Percentiles rank a stretch among this genome's conserved stretches.
phyloP scores from a whole-genome alignment of 495 filamentous ascomycete species.

The Cairneyella variabilis region DNA sequence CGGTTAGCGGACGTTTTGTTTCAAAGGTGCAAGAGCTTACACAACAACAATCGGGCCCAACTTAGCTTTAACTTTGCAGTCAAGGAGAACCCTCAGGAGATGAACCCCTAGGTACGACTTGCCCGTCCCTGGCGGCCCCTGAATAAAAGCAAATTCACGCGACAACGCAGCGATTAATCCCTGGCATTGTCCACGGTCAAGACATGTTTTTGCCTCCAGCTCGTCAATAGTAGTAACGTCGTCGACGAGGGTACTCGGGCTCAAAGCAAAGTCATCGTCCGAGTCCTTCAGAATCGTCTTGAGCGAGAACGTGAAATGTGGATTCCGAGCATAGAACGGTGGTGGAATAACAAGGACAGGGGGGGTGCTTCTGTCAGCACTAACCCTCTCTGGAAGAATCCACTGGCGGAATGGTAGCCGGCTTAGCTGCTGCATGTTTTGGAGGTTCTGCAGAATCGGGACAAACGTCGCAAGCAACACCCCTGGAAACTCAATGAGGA shows the following conservation, averaged over 20 bases:
- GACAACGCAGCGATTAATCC: slow-evolving; percentile 42
- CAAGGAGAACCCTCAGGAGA: slow-evolving; percentile 18
- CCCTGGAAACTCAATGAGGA: slow-evolving; percentile 28
- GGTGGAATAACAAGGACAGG: slow-evolving; percentile 9
- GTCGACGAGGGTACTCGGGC: neutral
- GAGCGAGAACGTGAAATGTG: slow-evolving; percentile 7
- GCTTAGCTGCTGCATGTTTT: slow-evolving; percentile 24
- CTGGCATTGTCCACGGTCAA: slow-evolving; percentile 17
- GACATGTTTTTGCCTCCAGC: slow-evolving; percentile 12
- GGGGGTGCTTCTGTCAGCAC: neutral
- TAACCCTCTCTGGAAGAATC: slow-evolving; percentile 17
- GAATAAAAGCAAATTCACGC: slow-evolving; percentile 70
- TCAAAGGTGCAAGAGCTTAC: no score
- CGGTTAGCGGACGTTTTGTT: no score
- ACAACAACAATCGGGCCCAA: slow-evolving; percentile 23
- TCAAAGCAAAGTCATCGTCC: neutral
- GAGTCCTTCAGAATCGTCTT: slow-evolving; percentile 6
- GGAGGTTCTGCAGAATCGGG: slow-evolving; percentile 31
- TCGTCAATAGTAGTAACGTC: slow-evolving; percentile 4
- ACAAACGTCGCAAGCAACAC: slow-evolving; percentile 30
- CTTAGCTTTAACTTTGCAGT: slow-evolving; percentile 5
- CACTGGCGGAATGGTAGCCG: slow-evolving; percentile 18
- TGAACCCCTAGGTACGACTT: slow-evolving; percentile 55
- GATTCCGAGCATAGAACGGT: slow-evolving; percentile 12
- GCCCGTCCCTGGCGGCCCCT: slow-evolving; percentile 89